Conservation (phyloP, 2,329 filamentous ascomycete species). For the Grosmannia penicillata region DNA sequence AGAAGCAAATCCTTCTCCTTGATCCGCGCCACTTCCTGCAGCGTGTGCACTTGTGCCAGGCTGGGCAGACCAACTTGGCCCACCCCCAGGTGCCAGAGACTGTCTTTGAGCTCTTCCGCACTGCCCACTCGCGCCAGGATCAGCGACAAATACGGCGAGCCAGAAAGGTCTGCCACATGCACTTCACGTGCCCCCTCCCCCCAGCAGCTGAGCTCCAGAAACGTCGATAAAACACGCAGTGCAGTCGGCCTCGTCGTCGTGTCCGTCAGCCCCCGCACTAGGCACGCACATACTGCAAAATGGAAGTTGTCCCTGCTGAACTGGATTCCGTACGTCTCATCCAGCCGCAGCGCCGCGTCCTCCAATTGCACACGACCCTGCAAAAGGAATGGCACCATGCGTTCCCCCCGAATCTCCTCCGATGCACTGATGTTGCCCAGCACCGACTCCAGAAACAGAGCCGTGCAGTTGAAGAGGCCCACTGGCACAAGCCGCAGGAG, state of each 20-base stretch:
- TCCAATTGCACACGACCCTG: conserved; percentile 46
- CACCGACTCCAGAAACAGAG: conserved; percentile 49
- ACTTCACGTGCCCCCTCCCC: conserved; percentile 9
- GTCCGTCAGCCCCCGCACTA: conserved; percentile 50
- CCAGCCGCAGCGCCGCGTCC: conserved; percentile 45
- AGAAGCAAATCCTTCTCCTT: conserved; percentile 48
- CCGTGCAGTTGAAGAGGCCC: conserved; percentile 49
- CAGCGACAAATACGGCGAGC: conserved; percentile 45
- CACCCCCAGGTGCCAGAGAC: conserved; percentile 44
- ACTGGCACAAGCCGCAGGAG: conserved; percentile 49
- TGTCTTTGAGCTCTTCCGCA: conserved; percentile 46
- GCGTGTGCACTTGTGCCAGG: conserved; percentile 22
- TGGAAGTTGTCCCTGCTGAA: conserved; percentile 52
- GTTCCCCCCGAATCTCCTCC: conserved; percentile 41
- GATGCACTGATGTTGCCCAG: conserved; percentile 48
- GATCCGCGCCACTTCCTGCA: conserved; percentile 29
- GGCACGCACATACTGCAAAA: conserved; percentile 48
- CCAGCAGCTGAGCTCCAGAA: conserved; percentile 37
- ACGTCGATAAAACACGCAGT: conserved; percentile 45
- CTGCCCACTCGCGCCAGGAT: conserved; percentile 41
- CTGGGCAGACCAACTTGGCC: conserved; percentile 27
- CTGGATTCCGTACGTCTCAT: conserved; percentile 51
- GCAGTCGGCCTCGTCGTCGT: conserved; percentile 42
- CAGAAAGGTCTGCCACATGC: conserved; percentile 15
- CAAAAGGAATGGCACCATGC: conserved; percentile 44